Percentiles rank a stretch among this genome's conserved stretches.
Evolutionary conservation across 768 basidiomycete genomes (phyloP).

Genomic region (Tricholoma matsutake): DNA sequence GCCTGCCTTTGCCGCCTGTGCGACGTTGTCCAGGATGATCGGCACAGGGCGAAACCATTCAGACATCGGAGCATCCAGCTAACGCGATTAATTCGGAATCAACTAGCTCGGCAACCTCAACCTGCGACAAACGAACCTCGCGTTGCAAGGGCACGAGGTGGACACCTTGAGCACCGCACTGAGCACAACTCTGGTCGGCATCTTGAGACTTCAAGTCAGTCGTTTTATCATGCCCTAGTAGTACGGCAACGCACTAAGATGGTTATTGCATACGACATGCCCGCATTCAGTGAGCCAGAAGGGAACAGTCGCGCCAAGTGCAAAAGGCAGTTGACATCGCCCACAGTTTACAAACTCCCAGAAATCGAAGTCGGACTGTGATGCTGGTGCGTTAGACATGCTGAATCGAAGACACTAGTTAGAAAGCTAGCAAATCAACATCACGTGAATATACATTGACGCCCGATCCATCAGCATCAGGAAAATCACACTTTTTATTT

Average conservation of each 20-base stretch:
- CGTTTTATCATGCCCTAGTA: not conserved
- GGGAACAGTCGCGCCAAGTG: constrained; percentile 55
- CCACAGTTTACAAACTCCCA: constrained; percentile 81
- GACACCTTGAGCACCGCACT: constrained; percentile 61
- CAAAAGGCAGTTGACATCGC: constrained; percentile 67
- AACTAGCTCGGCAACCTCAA: not conserved
- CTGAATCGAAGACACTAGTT: not conserved
- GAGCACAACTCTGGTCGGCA: constrained; percentile 70
- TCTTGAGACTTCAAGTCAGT: constrained; percentile 36
- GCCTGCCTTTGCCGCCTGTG: constrained; percentile 64
- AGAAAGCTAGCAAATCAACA: no score
- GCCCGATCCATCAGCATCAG: no score
- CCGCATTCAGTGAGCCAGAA: constrained; percentile 92
- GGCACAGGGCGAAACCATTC: constrained; percentile 75
- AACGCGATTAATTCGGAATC: constrained; percentile 4
- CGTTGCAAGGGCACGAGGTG: constrained; percentile 71
- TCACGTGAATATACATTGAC: no score
- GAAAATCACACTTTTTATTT: no score
- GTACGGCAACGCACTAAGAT: constrained; percentile 57
- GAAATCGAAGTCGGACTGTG: constrained; percentile 51
- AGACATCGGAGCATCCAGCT: constrained; percentile 83
- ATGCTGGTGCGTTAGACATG: constrained; percentile 38
- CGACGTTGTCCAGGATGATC: constrained; percentile 56
- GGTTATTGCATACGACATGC: constrained; percentile 81
- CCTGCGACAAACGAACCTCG: constrained; percentile 46